Evolutionary conservation across 306 rosid genomes (phyloP), one percentile per base, ranked within the genome.

Genomic region (Sicyos edulis): DNA sequence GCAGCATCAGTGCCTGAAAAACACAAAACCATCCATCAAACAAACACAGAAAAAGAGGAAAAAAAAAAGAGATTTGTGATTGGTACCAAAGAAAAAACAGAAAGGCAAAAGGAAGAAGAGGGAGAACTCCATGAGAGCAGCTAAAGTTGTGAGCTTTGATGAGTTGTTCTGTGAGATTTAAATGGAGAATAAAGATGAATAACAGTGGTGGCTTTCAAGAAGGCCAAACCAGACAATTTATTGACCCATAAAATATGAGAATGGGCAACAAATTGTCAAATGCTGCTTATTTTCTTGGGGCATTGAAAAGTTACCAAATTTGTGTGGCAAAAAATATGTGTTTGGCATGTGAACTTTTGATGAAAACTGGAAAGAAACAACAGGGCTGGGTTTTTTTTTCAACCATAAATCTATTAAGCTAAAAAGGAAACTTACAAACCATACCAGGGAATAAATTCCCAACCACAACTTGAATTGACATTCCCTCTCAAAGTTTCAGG

Each of bases 1-100:
- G 85, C 69, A 54, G 89, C 91, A 71, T 84, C 85, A 37, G 63
- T 83, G 67, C 80, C 87, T 85, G 79, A 50, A 81, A 67, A 53
- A 26, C n/a, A 7, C 54, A 21, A 52, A 21, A 22, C 11, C 34
- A 22, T 68, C 2, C 10, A 66, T 66, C 53, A 66, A 11, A 10
- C 44, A 42, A 66, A 66, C 3, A 67, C 19, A 21, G n/a, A 21
- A 16, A 47, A 24, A 26, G 1, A 22, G 3, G 14, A 14, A 1
- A 67, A 4, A 22, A 3, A 22, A 5, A 19, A 67, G 42, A 49
- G 21, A 49, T 68, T 45, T 21, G 19, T 49, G 40, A 6, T 68
- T 68, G 56, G 42, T 68, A 68, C 72, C 42, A 4, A 68, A 47
- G 57, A 68, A 68, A 68, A 68, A 49, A 56, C 19, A 21, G 4